Evolutionary conservation across 78 protist species (phyloP).

Genomic region (Dictyostelium discoideum): DNA sequence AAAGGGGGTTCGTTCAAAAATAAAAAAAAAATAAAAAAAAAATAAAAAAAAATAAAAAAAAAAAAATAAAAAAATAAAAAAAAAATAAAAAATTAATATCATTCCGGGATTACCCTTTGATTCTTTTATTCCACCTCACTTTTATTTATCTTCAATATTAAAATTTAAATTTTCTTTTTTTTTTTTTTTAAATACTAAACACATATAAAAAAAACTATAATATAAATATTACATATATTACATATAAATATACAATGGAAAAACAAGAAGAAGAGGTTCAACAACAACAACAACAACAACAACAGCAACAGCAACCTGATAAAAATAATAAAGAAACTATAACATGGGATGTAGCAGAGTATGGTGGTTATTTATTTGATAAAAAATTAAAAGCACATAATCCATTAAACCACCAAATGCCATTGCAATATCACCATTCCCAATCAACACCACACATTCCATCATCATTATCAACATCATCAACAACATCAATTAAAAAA

Average conservation of each 20-base stretch:
- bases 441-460: not conserved
- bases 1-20: too few species aligned
- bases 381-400: not conserved
- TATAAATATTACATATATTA: not conserved
- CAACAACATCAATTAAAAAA: not conserved
- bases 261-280: not conserved
- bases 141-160: not conserved
- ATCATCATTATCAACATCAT: not conserved
- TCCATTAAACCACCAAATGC: not conserved
- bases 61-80: too few species aligned
- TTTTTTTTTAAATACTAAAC: too few species aligned
- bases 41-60: too few species aligned
- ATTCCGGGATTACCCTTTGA: not conserved
- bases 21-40: too few species aligned
- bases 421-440: constrained; percentile 1
- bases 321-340: not conserved
- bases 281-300: not conserved
- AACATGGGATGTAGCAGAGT: not conserved
- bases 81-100: not conserved
- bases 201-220: not conserved
- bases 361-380: constrained; percentile 1
- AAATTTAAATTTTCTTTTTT: too few species aligned
- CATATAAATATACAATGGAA: not conserved
- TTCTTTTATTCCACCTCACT: too few species aligned
- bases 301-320: not conserved